phyloP scores from a whole-genome alignment of 2,329 filamentous ascomycete species.

The Cytospora chrysosperma region DNA sequence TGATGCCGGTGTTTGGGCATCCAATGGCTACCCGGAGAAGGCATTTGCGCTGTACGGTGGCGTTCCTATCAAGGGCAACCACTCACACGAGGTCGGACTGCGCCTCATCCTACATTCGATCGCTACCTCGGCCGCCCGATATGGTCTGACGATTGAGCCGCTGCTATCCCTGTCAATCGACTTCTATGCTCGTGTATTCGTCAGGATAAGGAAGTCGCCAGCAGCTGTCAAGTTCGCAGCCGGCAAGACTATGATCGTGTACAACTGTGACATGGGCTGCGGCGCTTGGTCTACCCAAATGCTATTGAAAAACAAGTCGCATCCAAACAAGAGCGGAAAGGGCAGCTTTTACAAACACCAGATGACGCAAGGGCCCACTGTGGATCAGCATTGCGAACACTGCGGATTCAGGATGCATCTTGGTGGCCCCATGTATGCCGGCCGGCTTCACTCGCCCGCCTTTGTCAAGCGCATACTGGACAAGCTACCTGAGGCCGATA shows the following conservation, averaged over 20 bases:
- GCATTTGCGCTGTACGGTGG: constrained; percentile 92
- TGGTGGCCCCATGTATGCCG: constrained; percentile 92
- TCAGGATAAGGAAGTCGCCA: constrained; percentile 75
- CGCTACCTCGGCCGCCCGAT: constrained; percentile 75
- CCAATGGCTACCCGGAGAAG: constrained; percentile 92
- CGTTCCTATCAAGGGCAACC: constrained; percentile 76
- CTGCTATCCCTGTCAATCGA: constrained; percentile 92
- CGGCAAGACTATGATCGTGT: constrained; percentile 89
- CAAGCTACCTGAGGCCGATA: constrained; percentile 65
- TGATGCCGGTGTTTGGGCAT: constrained; percentile 92
- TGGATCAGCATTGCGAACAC: constrained; percentile 70
- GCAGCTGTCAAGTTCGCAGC: constrained; percentile 87
- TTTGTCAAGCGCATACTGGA: constrained; percentile 81
- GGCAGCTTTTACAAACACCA: constrained; percentile 75
- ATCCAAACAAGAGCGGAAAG: constrained; percentile 67
- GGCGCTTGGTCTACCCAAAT: constrained; percentile 87
- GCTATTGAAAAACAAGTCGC: constrained; percentile 66
- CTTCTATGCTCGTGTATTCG: constrained; percentile 89
- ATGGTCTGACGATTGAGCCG: constrained; percentile 87
- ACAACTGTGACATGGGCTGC: constrained; percentile 87
- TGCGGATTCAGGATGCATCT: constrained; percentile 86
- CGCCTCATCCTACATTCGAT: constrained; percentile 83
- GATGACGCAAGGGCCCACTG: constrained; percentile 68
- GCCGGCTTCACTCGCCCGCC: constrained; percentile 77
- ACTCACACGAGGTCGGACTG: constrained; percentile 86